Base-by-base conservation (phyloP, 768 basidiomycete species). In the Xerocomus spinulosus region DNA sequence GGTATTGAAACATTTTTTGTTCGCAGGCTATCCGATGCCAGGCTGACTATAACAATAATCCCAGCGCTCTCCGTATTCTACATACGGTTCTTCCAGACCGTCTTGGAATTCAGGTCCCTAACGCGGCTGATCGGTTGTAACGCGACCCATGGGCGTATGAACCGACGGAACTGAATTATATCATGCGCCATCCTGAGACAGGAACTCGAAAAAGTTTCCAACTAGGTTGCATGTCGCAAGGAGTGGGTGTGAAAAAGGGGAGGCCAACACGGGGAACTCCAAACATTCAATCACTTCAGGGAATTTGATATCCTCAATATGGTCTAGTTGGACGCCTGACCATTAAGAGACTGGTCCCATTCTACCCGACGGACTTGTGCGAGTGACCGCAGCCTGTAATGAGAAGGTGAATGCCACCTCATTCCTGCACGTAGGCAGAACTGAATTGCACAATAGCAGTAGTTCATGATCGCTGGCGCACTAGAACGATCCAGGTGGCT, bases 181-280 rank as follows among this genome's bases (percentile, higher is more conserved):
- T 42, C 28, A 15, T 23, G 18, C 29, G 41, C 42, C 32, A 18
- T 43, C 43, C 14, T 25, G 43, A 29, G 21, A 33, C 40, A 39
- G 33, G 47, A 39, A 36, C 49, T 43, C 40, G 40, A 26, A 28
- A 42, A 42, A 42, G 18, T 7, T 15, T n/a, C 32, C 40, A 42
- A 14, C 24, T 44, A 26, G 51, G 7, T n/a, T n/a, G 28, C 26
- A 14, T 9, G 40, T 28, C 28, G 6, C 9, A 51, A 53, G 21
- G 46, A 42, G 55, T 61, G 57, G 49, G 60, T 52, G 59, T 32
- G 42, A 33, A 20, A 15, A 48, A 41, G 39, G 54, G 32, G 37
- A 34, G 20, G 28, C 18, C 35, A 37, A 23, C 42, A 50, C 48
- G 60, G 51, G 39, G 48, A 57, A 49, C 41, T 53, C 44, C 36